Conservation (phyloP, 306 rosid species). For the Fragaria vesca region DNA sequence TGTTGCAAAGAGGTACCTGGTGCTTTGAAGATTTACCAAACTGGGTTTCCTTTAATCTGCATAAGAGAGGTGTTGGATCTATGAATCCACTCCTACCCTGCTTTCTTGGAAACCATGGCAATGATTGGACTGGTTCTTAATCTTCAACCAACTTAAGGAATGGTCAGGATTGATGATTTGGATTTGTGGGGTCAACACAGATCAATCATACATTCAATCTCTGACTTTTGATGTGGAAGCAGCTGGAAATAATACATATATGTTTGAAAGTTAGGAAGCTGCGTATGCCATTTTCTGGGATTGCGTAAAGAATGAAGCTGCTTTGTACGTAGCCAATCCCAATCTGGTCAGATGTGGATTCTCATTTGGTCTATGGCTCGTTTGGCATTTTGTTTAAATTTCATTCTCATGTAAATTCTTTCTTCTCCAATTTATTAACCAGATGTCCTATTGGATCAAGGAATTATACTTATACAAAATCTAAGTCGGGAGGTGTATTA, state of each 20-base stretch:
- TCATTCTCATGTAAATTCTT: neutral
- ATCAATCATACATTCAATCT: neutral
- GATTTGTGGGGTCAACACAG: neutral
- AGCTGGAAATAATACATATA: neutral
- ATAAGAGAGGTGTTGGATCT: constrained; percentile 1
- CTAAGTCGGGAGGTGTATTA: too few relatives aligned
- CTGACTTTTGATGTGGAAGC: neutral
- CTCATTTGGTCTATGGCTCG: neutral
- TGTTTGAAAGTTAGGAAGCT: neutral
- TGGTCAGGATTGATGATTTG: neutral
- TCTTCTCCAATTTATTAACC: neutral
- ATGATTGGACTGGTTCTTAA: neutral
- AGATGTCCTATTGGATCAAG: too few relatives aligned
- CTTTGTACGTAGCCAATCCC: neutral
- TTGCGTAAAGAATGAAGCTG: neutral
- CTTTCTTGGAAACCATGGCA: constrained; percentile 12
- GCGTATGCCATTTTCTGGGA: neutral
- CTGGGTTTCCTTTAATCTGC: neutral
- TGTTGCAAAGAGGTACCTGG: constrained; percentile 7
- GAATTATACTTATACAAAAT: too few relatives aligned
- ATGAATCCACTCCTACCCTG: neutral
- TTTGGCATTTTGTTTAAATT: neutral
- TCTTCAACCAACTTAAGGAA: neutral
- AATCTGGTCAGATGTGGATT: neutral
- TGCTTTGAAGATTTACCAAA: neutral